phyloP scores from a whole-genome alignment of 108 stramenopile genomes.

The Mediolabrus comicus region DNA sequence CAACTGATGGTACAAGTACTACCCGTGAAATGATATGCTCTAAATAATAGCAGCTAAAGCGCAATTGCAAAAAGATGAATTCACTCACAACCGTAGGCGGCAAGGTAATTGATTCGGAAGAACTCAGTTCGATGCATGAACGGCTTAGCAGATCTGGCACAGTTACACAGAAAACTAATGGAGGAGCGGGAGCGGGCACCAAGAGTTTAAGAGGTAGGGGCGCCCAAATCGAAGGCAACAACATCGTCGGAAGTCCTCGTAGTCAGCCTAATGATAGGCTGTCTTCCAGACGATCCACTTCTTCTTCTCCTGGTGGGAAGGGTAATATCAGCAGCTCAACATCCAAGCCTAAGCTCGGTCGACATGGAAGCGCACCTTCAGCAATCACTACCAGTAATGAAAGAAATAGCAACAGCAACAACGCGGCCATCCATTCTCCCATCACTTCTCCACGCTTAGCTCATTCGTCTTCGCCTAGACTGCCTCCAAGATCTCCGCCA shows the following conservation, averaged over 20 bases:
- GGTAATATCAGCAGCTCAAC: neutral
- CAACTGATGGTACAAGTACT: no score
- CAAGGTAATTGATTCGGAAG: neutral
- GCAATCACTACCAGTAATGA: neutral
- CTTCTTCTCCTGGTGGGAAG: no score
- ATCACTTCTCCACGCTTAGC: neutral
- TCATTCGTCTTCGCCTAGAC: no score
- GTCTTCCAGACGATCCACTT: neutral
- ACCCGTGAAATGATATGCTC: no score
- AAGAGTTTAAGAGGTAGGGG: no score
- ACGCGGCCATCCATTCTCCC: neutral
- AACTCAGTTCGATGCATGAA: neutral
- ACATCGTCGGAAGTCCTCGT: neutral
- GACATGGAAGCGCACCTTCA: neutral
- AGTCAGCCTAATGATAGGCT: neutral
- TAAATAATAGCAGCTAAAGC: no score
- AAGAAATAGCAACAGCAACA: neutral
- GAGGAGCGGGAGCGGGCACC: no score
- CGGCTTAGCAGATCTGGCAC: neutral
- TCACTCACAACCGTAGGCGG: neutral
- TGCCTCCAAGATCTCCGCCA: neutral
- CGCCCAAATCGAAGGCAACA: no score
- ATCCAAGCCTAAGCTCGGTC: neutral
- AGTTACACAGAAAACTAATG: neutral
- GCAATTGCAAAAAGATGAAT: neutral